Percentiles rank a stretch among this genome's conserved stretches.
phyloP scores from a whole-genome alignment of 2,329 filamentous ascomycete genomes.

The Pseudogymnoascus sp. region DNA sequence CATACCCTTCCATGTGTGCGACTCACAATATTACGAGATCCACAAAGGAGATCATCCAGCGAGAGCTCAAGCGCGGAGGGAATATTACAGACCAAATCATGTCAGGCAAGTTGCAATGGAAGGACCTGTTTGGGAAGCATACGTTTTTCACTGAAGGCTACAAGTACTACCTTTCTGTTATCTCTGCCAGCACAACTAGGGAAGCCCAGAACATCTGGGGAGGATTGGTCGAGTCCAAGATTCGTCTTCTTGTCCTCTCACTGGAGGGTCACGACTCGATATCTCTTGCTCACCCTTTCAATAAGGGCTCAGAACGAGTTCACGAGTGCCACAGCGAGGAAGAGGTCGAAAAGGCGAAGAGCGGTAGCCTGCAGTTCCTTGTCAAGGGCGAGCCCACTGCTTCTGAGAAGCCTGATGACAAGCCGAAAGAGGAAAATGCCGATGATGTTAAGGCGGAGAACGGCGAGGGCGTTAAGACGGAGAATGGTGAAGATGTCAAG shows the following conservation, averaged over 20 bases:
- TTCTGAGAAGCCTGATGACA: conserved; percentile 19
- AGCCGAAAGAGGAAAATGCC: conserved; percentile 28
- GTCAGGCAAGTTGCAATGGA: conserved; percentile 69
- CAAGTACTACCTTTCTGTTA: conserved; percentile 90
- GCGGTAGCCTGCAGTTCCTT: conserved; percentile 54
- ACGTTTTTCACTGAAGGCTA: conserved; percentile 89
- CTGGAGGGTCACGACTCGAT: conserved; percentile 76
- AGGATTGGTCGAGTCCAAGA: conserved; percentile 87
- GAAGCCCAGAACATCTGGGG: conserved; percentile 83
- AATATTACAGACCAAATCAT: conserved; percentile 75
- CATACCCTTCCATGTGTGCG: conserved; percentile 95
- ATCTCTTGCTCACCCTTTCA: conserved; percentile 79
- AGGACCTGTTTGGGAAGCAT: conserved; percentile 80
- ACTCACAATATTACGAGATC: conserved; percentile 90
- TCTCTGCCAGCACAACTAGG: conserved; percentile 72
- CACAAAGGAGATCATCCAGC: conserved; percentile 73
- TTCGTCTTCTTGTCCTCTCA: conserved; percentile 74
- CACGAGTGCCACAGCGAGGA: conserved; percentile 60
- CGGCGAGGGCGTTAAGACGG: conserved; percentile 30
- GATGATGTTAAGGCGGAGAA: conserved; percentile 36
- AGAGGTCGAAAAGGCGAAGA: conserved; percentile 53
- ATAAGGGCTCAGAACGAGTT: conserved; percentile 80
- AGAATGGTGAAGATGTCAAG: conserved; percentile 29
- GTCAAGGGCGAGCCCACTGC: conserved; percentile 28
- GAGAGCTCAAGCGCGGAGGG: conserved; percentile 70